Evolutionary conservation across 768 basidiomycete species (phyloP).

Genomic region (Naematelia encephala): DNA sequence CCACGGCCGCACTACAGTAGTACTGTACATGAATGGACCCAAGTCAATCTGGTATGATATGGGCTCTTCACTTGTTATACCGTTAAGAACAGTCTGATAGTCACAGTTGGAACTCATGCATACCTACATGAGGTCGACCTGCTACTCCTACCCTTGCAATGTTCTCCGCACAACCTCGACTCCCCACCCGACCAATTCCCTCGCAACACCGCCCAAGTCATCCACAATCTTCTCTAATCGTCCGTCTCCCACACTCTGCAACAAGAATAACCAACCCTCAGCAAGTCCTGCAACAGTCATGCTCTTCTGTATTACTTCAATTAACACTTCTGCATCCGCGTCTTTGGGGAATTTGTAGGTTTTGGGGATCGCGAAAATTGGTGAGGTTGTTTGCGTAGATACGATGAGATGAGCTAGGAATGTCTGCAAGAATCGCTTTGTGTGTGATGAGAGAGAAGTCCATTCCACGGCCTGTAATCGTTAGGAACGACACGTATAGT

Average conservation of each 20-base stretch:
- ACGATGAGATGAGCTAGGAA: conserved; percentile 69
- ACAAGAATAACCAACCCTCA: conserved; percentile 71
- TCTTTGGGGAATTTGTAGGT: conserved; percentile 8
- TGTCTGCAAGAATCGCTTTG: conserved; percentile 65
- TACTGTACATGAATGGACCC: too few species aligned
- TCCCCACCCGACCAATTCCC: neutral
- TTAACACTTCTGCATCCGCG: conserved; percentile 51
- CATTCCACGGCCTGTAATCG: conserved; percentile 77
- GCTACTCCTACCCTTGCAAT: conserved; percentile 3
- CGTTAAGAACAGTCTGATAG: too few species aligned
- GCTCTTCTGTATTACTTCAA: conserved; percentile 76
- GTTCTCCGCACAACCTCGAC: conserved; percentile 52
- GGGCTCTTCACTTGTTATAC: too few species aligned
- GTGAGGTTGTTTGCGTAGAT: conserved; percentile 70
- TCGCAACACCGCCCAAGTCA: neutral
- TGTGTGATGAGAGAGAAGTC: conserved; percentile 63
- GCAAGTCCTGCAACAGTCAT: conserved; percentile 64
- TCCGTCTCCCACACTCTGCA: conserved; percentile 47
- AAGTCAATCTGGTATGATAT: too few species aligned
- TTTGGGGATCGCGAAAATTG: conserved; percentile 55
- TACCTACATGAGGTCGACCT: neutral
- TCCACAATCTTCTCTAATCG: conserved; percentile 1
- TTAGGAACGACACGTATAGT: neutral
- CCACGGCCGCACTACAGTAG: too few species aligned
- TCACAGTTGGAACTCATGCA: too few species aligned